Conservation (phyloP, 345 rosid species). For the Barbarea vulgaris region DNA sequence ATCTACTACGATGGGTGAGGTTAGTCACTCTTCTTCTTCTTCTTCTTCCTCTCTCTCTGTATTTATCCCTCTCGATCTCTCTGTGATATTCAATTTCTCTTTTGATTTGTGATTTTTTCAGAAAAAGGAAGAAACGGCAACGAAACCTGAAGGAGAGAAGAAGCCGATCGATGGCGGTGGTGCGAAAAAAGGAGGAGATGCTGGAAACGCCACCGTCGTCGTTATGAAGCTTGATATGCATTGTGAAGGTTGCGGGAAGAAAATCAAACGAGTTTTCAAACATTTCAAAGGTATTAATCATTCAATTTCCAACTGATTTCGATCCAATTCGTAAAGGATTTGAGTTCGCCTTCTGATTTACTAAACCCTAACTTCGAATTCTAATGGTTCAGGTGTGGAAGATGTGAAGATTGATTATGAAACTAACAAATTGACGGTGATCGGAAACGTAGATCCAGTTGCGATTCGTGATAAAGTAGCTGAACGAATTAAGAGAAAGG, state of each 20-base stretch:
- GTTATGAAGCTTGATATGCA: conserved; percentile 78
- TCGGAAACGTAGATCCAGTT: conserved; percentile 73
- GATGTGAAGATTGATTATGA: conserved; percentile 57
- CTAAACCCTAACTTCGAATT: conserved; percentile 12
- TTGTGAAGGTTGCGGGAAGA: conserved; percentile 94
- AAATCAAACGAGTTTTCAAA: conserved; percentile 51
- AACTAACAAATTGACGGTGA: conserved; percentile 64
- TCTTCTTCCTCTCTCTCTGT: neutral
- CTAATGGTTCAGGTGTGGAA: conserved; percentile 60
- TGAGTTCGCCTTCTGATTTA: neutral
- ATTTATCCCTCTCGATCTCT: neutral
- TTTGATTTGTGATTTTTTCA: conserved; percentile 1
- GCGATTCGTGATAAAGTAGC: conserved; percentile 46
- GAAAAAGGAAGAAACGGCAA: conserved; percentile 39
- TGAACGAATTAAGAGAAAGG: conserved; percentile 56
- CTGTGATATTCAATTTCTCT: neutral
- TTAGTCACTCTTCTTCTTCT: conserved; percentile 34
- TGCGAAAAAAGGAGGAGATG: conserved; percentile 47
- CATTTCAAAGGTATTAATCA: conserved; percentile 51
- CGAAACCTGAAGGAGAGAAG: conserved; percentile 52
- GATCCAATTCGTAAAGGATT: neutral
- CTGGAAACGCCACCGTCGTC: conserved; percentile 50
- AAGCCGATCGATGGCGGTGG: conserved; percentile 47
- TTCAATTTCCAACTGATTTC: neutral
- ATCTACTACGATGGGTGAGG: conserved; percentile 56